Percentiles rank a stretch among this genome's conserved stretches.
Conservation (phyloP, 139 green algal species). For the Chlamydomonas incerta region DNA sequence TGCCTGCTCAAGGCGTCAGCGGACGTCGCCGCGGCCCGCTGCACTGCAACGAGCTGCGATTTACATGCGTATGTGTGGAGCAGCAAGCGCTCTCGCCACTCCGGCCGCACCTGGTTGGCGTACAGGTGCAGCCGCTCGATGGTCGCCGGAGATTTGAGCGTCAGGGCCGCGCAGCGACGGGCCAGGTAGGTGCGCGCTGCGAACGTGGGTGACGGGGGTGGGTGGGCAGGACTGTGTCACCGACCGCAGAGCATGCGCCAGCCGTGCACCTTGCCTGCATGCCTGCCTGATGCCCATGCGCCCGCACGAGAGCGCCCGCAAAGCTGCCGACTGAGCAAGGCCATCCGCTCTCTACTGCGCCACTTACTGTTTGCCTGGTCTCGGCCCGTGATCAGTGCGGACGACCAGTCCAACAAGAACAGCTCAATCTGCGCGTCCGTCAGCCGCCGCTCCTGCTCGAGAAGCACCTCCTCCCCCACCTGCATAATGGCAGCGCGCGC, state of each 20-base stretch:
- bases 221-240: too few relatives aligned
- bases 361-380: not conserved
- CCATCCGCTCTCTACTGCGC: too few relatives aligned
- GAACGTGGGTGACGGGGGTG: not conserved
- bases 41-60: too few relatives aligned
- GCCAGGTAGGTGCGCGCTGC: not conserved
- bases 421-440: slow-evolving; percentile 21
- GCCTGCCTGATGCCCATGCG: too few relatives aligned
- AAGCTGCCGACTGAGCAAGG: too few relatives aligned
- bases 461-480: not conserved
- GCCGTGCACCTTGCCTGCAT: not conserved
- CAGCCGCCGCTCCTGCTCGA: not conserved
- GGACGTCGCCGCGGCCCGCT: too few relatives aligned
- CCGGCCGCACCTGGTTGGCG: not conserved
- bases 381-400: not conserved
- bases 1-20: too few relatives aligned
- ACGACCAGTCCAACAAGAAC: slow-evolving; percentile 34
- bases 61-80: not conserved
- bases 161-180: slow-evolving; percentile 24
- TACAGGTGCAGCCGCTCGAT: slow-evolving; percentile 25
- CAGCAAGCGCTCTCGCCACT: too few relatives aligned
- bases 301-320: too few relatives aligned
- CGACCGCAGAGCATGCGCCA: too few relatives aligned
- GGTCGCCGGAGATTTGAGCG: not conserved
- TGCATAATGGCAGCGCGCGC: too few relatives aligned